Conservation (phyloP, 2,329 filamentous ascomycete species). For the Penicillium sp. region DNA sequence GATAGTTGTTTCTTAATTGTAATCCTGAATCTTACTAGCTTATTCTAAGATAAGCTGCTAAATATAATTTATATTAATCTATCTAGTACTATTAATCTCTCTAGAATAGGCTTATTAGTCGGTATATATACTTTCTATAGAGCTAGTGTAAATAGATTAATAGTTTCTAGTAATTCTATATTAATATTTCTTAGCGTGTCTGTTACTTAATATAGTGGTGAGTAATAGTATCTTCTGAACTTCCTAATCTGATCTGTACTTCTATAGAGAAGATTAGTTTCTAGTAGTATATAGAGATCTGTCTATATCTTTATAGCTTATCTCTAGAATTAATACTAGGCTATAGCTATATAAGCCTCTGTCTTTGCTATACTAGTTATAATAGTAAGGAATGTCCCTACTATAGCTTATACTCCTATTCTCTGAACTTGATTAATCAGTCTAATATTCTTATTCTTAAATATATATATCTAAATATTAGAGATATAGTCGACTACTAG, state of each 20-base stretch:
- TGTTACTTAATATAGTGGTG: conserved; percentile 13
- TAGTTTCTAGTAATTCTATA: conserved; percentile 18
- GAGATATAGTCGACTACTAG: conserved; percentile 32
- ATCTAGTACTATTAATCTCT: conserved; percentile 2
- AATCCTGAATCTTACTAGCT: conserved; percentile 22
- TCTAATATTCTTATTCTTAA: conserved; percentile 18
- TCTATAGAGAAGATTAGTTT: conserved; percentile 21
- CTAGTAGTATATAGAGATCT: conserved; percentile 19
- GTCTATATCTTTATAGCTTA: conserved; percentile 23
- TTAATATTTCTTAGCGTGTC: conserved; percentile 14
- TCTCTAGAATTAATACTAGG: conserved; percentile 23
- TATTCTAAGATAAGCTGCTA: conserved; percentile 27
- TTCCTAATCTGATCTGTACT: conserved; percentile 21
- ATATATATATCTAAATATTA: conserved; percentile 26
- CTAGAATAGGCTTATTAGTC: background rate
- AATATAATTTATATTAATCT: conserved; percentile 16
- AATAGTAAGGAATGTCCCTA: conserved; percentile 30
- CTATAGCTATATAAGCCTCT: conserved; percentile 28
- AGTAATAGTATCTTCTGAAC: conserved; percentile 17
- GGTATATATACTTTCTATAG: conserved; percentile 9
- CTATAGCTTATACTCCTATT: conserved; percentile 29
- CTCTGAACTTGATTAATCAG: conserved; percentile 30
- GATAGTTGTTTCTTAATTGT: conserved; percentile 37
- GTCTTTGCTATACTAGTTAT: conserved; percentile 28
- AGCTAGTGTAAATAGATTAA: conserved; percentile 13